Percentiles rank a stretch among this genome's conserved stretches.
Evolutionary conservation across 1,139 yeast species (phyloP).

Genomic region (Geotrichum siamense): DNA sequence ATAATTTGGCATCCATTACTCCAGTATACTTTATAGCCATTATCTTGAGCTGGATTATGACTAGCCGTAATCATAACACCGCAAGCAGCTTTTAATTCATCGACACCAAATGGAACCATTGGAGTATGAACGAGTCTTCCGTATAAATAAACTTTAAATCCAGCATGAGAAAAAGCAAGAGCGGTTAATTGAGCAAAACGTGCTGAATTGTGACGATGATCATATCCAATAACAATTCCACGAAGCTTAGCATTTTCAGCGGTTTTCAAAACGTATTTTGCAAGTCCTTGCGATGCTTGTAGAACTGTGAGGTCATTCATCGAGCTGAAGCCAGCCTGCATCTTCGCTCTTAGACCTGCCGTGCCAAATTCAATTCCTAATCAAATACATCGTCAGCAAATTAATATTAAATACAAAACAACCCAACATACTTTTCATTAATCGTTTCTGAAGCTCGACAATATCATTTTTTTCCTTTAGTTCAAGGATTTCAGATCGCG

Average conservation of each 20-base stretch:
- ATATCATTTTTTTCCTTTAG: conserved; percentile 41
- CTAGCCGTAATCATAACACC: conserved; percentile 98
- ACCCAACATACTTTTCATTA: conserved; percentile 32
- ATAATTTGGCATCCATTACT: conserved; percentile 91
- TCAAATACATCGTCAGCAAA: neutral
- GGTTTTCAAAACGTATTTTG: conserved; percentile 47
- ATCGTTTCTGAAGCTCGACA: conserved; percentile 45
- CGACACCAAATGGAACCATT: conserved; percentile 81
- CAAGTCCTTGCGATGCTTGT: conserved; percentile 90
- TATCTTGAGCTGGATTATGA: conserved; percentile 88
- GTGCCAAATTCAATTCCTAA: conserved; percentile 78
- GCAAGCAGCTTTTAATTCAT: conserved; percentile 52
- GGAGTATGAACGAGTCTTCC: conserved; percentile 77
- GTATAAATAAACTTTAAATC: conserved; percentile 61
- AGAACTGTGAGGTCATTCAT: conserved; percentile 87
- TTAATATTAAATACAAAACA: neutral
- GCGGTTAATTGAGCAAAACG: conserved; percentile 77
- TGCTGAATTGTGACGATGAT: conserved; percentile 76
- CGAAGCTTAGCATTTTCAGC: conserved; percentile 33
- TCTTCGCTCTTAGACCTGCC: conserved; percentile 78
- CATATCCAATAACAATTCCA: conserved; percentile 78
- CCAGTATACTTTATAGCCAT: conserved; percentile 94
- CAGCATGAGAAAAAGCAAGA: conserved; percentile 59
- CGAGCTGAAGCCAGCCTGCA: conserved; percentile 86
- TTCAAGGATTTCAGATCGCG: conserved; percentile 49